Evolutionary conservation across 2,329 filamentous ascomycete genomes (phyloP).

Genomic region (Thermothelomyces thermophilus): DNA sequence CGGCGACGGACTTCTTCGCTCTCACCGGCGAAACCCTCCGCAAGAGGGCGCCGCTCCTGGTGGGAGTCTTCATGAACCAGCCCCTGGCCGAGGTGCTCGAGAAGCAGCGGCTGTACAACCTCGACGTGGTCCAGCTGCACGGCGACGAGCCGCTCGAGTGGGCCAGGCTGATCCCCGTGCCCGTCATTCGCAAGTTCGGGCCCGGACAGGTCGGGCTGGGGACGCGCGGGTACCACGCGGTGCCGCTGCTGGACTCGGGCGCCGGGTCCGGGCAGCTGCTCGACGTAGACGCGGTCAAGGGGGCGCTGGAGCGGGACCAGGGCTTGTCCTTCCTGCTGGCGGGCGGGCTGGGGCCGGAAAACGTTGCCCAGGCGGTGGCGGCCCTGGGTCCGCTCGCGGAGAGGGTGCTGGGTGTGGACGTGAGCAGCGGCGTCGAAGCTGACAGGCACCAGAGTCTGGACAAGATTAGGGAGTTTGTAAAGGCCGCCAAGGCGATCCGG

Average conservation of each 20-base stretch:
- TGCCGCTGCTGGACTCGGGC: slow-evolving; percentile 83
- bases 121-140: slow-evolving; percentile 91
- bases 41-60: slow-evolving; percentile 63
- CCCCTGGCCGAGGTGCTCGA: slow-evolving; percentile 74
- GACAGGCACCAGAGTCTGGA: slow-evolving; percentile 72
- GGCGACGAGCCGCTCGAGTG: slow-evolving; percentile 90
- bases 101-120: slow-evolving; percentile 65
- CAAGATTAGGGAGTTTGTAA: slow-evolving; percentile 76
- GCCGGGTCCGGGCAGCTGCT: slow-evolving; percentile 75
- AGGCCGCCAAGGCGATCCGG: slow-evolving; percentile 59
- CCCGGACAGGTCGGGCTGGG: slow-evolving; percentile 68
- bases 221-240: slow-evolving; percentile 69
- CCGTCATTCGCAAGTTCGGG: slow-evolving; percentile 80
- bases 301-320: slow-evolving; percentile 57
- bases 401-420: slow-evolving; percentile 77
- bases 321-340: slow-evolving; percentile 75
- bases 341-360: slow-evolving; percentile 74
- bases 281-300: slow-evolving; percentile 63
- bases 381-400: slow-evolving; percentile 53
- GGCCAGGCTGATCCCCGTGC: slow-evolving; percentile 81
- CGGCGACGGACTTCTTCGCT: slow-evolving; percentile 65
- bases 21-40: slow-evolving; percentile 42
- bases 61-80: slow-evolving; percentile 92
- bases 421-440: slow-evolving; percentile 88
- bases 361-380: slow-evolving; percentile 61